Base-by-base conservation (phyloP, 345 rosid species). In the Xanthoceras sorbifolium region DNA sequence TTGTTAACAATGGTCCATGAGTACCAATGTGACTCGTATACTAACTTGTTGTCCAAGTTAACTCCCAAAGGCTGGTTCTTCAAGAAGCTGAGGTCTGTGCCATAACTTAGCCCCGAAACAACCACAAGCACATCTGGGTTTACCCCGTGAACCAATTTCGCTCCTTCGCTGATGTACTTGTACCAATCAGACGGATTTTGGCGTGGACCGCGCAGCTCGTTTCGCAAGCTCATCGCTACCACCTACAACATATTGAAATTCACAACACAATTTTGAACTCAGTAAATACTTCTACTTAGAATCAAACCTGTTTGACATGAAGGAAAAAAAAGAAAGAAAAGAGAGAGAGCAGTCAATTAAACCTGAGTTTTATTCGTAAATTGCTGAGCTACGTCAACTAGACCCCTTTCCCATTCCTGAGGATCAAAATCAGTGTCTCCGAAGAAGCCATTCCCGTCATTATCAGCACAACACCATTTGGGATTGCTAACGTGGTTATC, bases 401-500 rank as follows among this genome's bases (percentile, higher is more conserved):
- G 73, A 26, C 91, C 91, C 1, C 36, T 52, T 42, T 80, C 31
- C 91, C 90, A 87, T 55, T 55, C 71, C 20, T 68, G 66, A 1
- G 89, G 91, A 42, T 81, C 42, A 12, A 87, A 84, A 36, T 82
- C 75, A n/a, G 28, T 48, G 15, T 87, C 89, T 11, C 87, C 85
- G 40, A 88, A 80, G 79, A 88, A 88, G 4, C 88, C 83, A 77
- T 88, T 88, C 9, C 88, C 89, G 6, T 88, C 91, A 2, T 52
- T 59, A 5, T 46, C 72, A 64, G 72, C 61, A 71, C 91, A 88
- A 14, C 89, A 88, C 89, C 89, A 85, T n/a, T 76, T 70, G 8
- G 91, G 91, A 44, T 74, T 79, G 78, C 85, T 82, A 17, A 87
- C 38, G 50, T 88, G 89, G 75, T 88, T 88, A 77, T 88, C 91